Evolutionary conservation across 2,329 filamentous ascomycete species (phyloP).

Genomic region (Fusarium avenaceum): DNA sequence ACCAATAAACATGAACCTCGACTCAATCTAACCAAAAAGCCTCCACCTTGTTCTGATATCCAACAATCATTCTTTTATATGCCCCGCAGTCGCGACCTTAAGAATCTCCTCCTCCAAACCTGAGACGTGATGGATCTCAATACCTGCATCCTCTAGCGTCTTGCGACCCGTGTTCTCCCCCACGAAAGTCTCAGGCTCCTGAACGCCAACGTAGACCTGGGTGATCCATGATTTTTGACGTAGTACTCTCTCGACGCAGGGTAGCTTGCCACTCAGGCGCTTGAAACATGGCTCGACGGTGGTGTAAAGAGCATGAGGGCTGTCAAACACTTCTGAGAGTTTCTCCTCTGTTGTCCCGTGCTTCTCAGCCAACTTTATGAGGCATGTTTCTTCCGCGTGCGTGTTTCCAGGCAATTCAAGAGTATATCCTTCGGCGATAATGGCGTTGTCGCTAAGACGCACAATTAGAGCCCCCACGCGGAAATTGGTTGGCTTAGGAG

Average conservation of each 20-base stretch:
- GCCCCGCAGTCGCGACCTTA: constrained; percentile 84
- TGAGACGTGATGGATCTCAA: constrained; percentile 78
- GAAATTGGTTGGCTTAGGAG: constrained; percentile 91
- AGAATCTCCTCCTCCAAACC: constrained; percentile 88
- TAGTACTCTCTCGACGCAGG: constrained; percentile 85
- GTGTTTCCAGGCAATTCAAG: constrained; percentile 93
- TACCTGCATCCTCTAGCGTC: constrained; percentile 78
- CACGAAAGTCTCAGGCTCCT: constrained; percentile 92
- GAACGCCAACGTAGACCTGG: constrained; percentile 87
- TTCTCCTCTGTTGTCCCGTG: constrained; percentile 66
- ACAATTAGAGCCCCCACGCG: constrained; percentile 93
- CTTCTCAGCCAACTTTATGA: constrained; percentile 76
- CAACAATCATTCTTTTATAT: constrained; percentile 55
- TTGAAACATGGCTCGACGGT: constrained; percentile 90
- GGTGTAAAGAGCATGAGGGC: constrained; percentile 77
- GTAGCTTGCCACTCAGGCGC: constrained; percentile 78
- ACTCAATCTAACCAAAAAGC: too few relatives aligned
- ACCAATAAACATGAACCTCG: too few relatives aligned
- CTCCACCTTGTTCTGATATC: neutral
- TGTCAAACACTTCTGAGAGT: constrained; percentile 59
- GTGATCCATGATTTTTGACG: constrained; percentile 72
- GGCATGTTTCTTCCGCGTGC: constrained; percentile 93
- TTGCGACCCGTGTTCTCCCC: constrained; percentile 80
- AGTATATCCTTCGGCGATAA: constrained; percentile 89
- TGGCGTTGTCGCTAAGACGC: constrained; percentile 64